Base-by-base conservation (phyloP, 495 filamentous ascomycete species). In the Podospora appendiculata region DNA sequence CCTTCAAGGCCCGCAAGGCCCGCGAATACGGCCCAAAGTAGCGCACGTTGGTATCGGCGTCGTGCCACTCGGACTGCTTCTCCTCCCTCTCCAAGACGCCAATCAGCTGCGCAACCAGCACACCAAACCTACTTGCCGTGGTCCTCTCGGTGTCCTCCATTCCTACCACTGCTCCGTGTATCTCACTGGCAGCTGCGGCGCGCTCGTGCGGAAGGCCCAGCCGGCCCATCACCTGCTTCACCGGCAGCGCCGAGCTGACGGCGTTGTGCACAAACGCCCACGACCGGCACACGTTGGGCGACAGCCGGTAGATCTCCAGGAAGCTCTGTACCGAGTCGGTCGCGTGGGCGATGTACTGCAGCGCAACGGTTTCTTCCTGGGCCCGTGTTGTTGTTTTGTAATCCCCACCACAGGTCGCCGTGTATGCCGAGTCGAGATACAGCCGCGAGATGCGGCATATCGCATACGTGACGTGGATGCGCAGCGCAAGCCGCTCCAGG, bases 221-320 rank as follows among this genome's bases (percentile, higher is more conserved):
- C n/a, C n/a, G n/a, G n/a, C n/a, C n/a, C 25, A 25, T 25, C 25
- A 25, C 5, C 25, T 25, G 2, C 5, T 25, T 25, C 25, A 25
- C 25, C 25, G 25, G 25, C 25, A 25, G 25, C 25, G 47, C 47
- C 11, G 33, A 50, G 11, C 47, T 50, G 39, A 50, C 47, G 5
- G 47, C 47, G 39, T 50, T 50, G 39, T 50, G 47, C 47, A 50
- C 47, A 41, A 50, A 50, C 18, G 47, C 6, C 47, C 47, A 50
- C 6, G 34, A 44, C 33, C 47, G 34, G 44, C 47, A 50, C 33
- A 50, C 47, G 9, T 16, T 50, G n/a, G 35, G 47, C 38, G 33
- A 42, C 10, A 50, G 11, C 14, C 32, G 34, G 36, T 50, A 50
- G n/a, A 50, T 50, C n/a, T 50, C 47, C 47, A 50, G n/a, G 1